Percentiles rank a stretch among this genome's conserved stretches.
Evolutionary conservation across 163 green algal species (phyloP).

Genomic region (Scenedesmus sp.): DNA sequence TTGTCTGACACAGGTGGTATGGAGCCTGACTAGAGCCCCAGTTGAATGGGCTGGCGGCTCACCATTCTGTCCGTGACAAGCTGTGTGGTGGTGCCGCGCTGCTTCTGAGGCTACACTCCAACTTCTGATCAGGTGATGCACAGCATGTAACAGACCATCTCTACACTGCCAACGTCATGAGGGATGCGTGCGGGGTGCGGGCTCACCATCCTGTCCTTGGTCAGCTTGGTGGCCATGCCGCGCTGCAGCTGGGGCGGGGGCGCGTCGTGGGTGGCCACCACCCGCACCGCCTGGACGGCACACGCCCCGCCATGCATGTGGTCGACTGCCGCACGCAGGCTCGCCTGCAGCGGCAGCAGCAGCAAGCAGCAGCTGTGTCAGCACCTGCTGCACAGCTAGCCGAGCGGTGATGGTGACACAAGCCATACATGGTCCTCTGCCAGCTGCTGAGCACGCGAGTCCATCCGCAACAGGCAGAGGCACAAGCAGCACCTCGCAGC

Average conservation of each 20-base stretch:
- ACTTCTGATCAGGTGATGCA: no score
- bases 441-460: not conserved
- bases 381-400: no score
- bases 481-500: not conserved
- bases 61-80: no score
- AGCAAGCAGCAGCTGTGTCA: not conserved
- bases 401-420: not conserved
- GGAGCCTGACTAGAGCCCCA: no score
- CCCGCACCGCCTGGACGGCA: not conserved
- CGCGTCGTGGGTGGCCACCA: slow-evolving; percentile 40
- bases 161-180: not conserved
- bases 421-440: not conserved
- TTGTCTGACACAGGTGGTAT: no score
- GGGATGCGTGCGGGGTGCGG: no score
- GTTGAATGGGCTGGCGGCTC: no score
- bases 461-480: not conserved
- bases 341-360: not conserved
- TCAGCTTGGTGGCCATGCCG: slow-evolving; percentile 40
- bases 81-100: no score
- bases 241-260: not conserved
- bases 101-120: no score
- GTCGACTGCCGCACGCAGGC: not conserved
- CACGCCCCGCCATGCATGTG: not conserved
- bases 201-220: slow-evolving; percentile 36
- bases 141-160: not conserved